Percentiles rank a stretch among this genome's conserved stretches.
phyloP scores from a whole-genome alignment of 352 stramenopile genomes.

The Aphanomyces euteiches region DNA sequence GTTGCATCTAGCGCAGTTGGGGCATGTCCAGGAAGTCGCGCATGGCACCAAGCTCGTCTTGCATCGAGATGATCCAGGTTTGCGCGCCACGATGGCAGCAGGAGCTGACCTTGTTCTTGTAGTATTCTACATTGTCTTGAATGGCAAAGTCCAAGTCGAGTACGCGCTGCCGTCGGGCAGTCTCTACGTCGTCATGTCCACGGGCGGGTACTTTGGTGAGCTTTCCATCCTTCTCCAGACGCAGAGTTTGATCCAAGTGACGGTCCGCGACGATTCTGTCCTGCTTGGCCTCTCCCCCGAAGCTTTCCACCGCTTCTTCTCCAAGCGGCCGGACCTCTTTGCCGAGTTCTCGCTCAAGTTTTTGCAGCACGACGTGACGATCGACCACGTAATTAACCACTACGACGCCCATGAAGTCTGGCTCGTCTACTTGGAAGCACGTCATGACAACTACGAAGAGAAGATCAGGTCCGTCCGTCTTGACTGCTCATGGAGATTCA shows the following conservation, averaged over 20 bases:
- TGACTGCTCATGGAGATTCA: too few relatives aligned
- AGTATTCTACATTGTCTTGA: constrained; percentile 26
- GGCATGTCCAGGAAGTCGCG: constrained; percentile 42
- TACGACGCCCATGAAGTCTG: constrained; percentile 59
- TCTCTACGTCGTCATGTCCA: constrained; percentile 35
- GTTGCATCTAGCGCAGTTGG: constrained; percentile 38
- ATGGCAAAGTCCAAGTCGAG: constrained; percentile 27
- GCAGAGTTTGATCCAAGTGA: constrained; percentile 39
- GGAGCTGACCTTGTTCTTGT: neutral
- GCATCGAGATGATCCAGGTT: constrained; percentile 32
- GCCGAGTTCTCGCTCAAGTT: constrained; percentile 69
- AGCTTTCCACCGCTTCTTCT: constrained; percentile 55
- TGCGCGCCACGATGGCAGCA: constrained; percentile 33
- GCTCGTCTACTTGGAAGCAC: constrained; percentile 50
- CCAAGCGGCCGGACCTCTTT: constrained; percentile 49
- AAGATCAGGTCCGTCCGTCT: neutral
- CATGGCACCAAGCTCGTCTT: constrained; percentile 38
- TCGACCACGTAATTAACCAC: constrained; percentile 66
- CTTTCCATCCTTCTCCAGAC: constrained; percentile 55
- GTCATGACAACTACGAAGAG: constrained; percentile 43
- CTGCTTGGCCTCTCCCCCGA: constrained; percentile 42
- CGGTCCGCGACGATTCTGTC: constrained; percentile 46
- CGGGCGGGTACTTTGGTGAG: constrained; percentile 64
- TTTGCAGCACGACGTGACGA: constrained; percentile 42
- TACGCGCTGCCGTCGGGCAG: constrained; percentile 19